Base-by-base conservation (phyloP, 1,284 basidiomycete genomes). In the Psilocybe mexicana region DNA sequence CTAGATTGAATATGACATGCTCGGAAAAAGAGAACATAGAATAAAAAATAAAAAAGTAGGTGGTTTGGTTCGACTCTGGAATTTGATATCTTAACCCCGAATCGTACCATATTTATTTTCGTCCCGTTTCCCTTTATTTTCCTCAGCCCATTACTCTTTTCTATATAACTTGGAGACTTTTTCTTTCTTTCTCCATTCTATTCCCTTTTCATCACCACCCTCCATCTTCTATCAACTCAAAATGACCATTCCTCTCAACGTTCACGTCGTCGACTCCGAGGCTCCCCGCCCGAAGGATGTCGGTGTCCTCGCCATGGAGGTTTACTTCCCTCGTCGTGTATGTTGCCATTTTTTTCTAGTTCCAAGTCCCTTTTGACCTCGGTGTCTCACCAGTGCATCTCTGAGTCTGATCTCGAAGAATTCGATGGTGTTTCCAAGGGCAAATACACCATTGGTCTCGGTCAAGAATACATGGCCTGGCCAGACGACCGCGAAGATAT, bases 371-470 rank as follows among this genome's bases (percentile, higher is more conserved):
- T 50, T 47, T 55, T 57, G 49, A 64, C 62, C 56, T 64, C 59
- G 62, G 7, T 47, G 46, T 57, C 59, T 38, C 58, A 67, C 5
- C 61, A 94, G 90, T 96, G 93, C 78, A 92, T 97, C 77, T 94
- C 93, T n/a, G 94, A 97, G 78, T 87, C 89, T 55, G 94, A 92
- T 67, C 87, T 98, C 57, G 96, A 99, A 75, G 90, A 86, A 63
- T 99, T 94, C 77, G 96, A 99, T 72, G 93, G 93, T 68, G 97
- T 97, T 43, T 78, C 94, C 63, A 88, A 94, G 74, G 96, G 97
- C 66, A 98, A 99, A 79, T 99, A 99, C 83, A 99, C 97, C 68
- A 98, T 99, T 72, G 97, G 97, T 70, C 90, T 99, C 48, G 97
- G 96, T 59, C 94, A 98, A 76, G 89, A 98, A 77, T 96, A 87